These are phyloP conservation scores for Aspergillus egyptiacus DNA, from an alignment of 495 filamentous ascomycete genomes.

Conservation along the genomic window DNA sequence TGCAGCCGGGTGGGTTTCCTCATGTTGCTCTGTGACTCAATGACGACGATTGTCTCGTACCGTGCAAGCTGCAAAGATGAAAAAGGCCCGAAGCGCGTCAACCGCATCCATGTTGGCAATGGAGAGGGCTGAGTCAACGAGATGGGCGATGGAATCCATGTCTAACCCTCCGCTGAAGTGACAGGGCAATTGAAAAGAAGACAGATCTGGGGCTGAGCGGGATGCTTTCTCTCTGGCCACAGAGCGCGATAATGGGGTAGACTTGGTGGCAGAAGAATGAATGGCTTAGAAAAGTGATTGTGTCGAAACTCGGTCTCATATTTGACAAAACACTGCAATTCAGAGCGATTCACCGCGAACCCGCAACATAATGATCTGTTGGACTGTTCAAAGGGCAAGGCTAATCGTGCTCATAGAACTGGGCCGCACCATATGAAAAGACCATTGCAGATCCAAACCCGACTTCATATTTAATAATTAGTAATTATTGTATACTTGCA, in stretches of 20 bases:
- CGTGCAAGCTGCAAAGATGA: conserved; percentile 42
- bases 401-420: no score
- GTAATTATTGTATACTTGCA: no score
- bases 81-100: conserved; percentile 38
- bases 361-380: no score
- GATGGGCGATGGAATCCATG: conserved; percentile 21
- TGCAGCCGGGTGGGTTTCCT: neutral
- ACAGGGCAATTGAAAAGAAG: no score
- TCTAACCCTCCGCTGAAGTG: neutral
- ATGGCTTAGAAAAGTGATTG: neutral
- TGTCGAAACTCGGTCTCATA: neutral
- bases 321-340: neutral
- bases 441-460: no score
- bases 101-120: conserved; percentile 36
- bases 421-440: no score
- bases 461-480: no score
- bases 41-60: conserved; percentile 27
- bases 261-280: no score
- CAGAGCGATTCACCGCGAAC: neutral
- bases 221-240: no score
- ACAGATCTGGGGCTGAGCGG: no score
- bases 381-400: no score
- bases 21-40: neutral
- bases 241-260: no score
- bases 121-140: conserved; percentile 25